Conservation (phyloP, 2,329 filamentous ascomycete species). For the Cladosporium austrohemisphaericum region DNA sequence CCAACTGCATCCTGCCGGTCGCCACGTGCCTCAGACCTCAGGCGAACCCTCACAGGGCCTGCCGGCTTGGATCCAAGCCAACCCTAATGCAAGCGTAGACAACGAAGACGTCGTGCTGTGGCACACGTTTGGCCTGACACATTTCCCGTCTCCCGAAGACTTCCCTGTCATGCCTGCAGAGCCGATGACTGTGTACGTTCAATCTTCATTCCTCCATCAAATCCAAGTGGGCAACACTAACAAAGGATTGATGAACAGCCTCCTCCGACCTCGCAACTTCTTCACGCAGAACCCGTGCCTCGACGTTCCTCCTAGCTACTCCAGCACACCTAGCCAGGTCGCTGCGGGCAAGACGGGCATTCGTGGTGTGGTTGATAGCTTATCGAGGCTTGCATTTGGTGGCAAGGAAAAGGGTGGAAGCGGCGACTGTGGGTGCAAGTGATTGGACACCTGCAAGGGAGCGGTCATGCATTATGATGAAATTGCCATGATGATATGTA, state of each 20-base stretch:
- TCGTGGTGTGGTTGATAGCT: slow-evolving; percentile 47
- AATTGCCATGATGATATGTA: no score
- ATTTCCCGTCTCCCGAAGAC: slow-evolving; percentile 86
- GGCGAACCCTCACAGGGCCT: slow-evolving; percentile 72
- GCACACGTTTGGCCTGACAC: slow-evolving; percentile 89
- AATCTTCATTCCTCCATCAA: neutral
- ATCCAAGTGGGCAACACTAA: no score
- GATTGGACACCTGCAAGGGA: neutral
- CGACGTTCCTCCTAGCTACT: slow-evolving; percentile 75
- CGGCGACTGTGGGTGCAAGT: slow-evolving; percentile 18
- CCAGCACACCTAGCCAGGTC: slow-evolving; percentile 67
- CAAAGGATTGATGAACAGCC: slow-evolving; percentile 20
- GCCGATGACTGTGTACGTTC: slow-evolving; percentile 38
- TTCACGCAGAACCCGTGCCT: slow-evolving; percentile 74
- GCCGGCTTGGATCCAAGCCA: slow-evolving; percentile 69
- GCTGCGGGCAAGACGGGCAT: slow-evolving; percentile 33
- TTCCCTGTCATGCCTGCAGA: slow-evolving; percentile 89
- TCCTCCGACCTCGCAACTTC: slow-evolving; percentile 77
- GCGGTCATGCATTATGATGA: neutral
- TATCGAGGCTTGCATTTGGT: slow-evolving; percentile 49
- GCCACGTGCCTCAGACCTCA: slow-evolving; percentile 82
- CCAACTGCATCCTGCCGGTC: slow-evolving; percentile 79
- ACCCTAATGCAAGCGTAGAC: slow-evolving; percentile 65
- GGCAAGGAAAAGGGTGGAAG: slow-evolving; percentile 35
- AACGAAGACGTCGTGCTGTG: slow-evolving; percentile 86